Evolutionary conservation across 2,329 filamentous ascomycete species (phyloP).

Genomic region (Raffaelea deltoideospora): DNA sequence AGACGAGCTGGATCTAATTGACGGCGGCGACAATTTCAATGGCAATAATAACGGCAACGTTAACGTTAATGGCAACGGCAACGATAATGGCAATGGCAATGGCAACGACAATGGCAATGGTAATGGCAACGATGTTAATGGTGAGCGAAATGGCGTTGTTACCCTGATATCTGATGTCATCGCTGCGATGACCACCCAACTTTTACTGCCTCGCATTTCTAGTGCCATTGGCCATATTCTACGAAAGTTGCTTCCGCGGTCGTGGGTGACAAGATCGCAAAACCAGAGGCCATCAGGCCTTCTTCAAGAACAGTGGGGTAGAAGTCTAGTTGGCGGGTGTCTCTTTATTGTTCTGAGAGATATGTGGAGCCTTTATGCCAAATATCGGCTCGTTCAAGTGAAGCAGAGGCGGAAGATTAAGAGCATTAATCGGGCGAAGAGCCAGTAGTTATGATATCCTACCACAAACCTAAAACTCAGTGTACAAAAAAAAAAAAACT

Average conservation of each 20-base stretch:
- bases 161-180: slow-evolving; percentile 24
- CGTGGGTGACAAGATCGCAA: slow-evolving; percentile 41
- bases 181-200: slow-evolving; percentile 34
- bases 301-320: slow-evolving; percentile 72
- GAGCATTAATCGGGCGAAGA: slow-evolving; percentile 24
- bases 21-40: background rate
- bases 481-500: too few relatives aligned
- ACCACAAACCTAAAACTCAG: too few relatives aligned
- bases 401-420: slow-evolving; percentile 37
- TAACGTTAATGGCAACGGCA: background rate
- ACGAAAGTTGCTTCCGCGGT: slow-evolving; percentile 48
- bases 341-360: slow-evolving; percentile 76
- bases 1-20: too few relatives aligned
- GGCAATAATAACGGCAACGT: slow-evolving; percentile 4
- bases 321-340: slow-evolving; percentile 78
- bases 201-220: slow-evolving; percentile 73
- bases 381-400: slow-evolving; percentile 44
- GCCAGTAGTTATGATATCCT: too few relatives aligned
- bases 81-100: too few relatives aligned
- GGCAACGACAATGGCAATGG: too few relatives aligned
- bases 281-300: slow-evolving; percentile 30
- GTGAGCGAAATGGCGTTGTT: slow-evolving; percentile 10
- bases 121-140: too few relatives aligned
- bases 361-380: slow-evolving; percentile 43
- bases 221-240: slow-evolving; percentile 65